Conservation (phyloP, 768 basidiomycete species). For the Tricholoma sp. region DNA sequence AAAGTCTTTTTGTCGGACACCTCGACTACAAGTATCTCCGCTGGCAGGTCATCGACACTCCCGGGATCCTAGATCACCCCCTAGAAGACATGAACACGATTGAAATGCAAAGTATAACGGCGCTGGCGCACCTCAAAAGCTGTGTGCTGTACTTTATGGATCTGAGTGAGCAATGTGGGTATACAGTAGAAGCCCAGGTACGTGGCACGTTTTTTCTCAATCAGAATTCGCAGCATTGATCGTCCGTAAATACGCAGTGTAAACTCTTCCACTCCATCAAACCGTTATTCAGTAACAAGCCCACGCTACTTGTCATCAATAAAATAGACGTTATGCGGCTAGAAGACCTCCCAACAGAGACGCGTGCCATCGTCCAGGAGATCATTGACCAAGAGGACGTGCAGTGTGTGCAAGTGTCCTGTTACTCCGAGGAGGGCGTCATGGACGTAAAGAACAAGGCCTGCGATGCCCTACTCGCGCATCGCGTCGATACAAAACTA, state of each 20-base stretch:
- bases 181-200: slow-evolving; percentile 93
- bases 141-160: slow-evolving; percentile 99
- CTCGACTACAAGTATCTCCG: slow-evolving; percentile 98
- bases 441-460: slow-evolving; percentile 95
- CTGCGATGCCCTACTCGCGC: slow-evolving; percentile 92
- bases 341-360: slow-evolving; percentile 75
- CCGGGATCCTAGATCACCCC: slow-evolving; percentile 96
- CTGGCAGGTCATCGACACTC: slow-evolving; percentile 99
- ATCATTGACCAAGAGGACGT: slow-evolving; percentile 76
- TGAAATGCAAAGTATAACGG: slow-evolving; percentile 99
- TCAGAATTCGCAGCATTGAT: not conserved
- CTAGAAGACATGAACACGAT: slow-evolving; percentile 99
- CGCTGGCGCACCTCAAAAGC: slow-evolving; percentile 91
- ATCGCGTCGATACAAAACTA: slow-evolving; percentile 91
- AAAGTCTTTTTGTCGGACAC: slow-evolving; percentile 97
- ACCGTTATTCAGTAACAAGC: slow-evolving; percentile 92
- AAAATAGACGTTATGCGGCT: slow-evolving; percentile 93
- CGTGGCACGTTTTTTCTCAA: slow-evolving; percentile 14
- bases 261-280: slow-evolving; percentile 99
- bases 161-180: slow-evolving; percentile 96
- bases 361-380: slow-evolving; percentile 77
- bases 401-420: slow-evolving; percentile 79
- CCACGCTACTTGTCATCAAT: slow-evolving; percentile 92
- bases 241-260: slow-evolving; percentile 48
- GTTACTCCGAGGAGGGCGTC: slow-evolving; percentile 95